Evolutionary conservation across 1,139 yeast genomes (phyloP).

Genomic region (Pichia sp.): DNA sequence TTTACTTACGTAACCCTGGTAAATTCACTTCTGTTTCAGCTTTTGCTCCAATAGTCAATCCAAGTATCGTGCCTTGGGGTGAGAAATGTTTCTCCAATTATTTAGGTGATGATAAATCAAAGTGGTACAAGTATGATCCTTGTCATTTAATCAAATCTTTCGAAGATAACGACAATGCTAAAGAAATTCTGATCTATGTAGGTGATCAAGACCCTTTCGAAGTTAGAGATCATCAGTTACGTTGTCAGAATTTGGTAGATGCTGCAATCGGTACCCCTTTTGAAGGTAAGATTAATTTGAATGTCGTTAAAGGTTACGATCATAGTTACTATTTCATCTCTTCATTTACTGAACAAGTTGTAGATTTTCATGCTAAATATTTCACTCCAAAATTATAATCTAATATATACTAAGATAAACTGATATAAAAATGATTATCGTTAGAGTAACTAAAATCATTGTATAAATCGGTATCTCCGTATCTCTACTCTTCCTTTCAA

Average conservation of each 20-base stretch:
- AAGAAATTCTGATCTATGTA: conserved; percentile 66
- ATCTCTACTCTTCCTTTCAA: no score
- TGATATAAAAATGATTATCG: not conserved
- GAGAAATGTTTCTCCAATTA: conserved; percentile 74
- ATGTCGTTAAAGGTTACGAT: conserved; percentile 76
- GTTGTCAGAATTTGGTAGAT: conserved; percentile 64
- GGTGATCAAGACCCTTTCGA: conserved; percentile 75
- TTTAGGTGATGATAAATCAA: conserved; percentile 51
- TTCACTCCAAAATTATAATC: no score
- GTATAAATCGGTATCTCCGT: no score
- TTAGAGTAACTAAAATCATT: no score
- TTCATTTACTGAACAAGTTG: conserved; percentile 76
- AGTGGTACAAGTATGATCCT: conserved; percentile 79
- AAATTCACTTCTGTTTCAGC: conserved; percentile 79
- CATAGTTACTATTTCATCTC: conserved; percentile 86
- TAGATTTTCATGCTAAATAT: conserved; percentile 58
- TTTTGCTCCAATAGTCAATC: conserved; percentile 85
- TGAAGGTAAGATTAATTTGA: conserved; percentile 53
- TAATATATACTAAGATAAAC: not conserved
- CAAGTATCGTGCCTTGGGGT: conserved; percentile 77
- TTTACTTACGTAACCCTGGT: conserved; percentile 68
- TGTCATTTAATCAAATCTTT: conserved; percentile 56
- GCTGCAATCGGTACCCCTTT: conserved; percentile 55
- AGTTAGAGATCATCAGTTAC: conserved; percentile 53
- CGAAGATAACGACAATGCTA: conserved; percentile 34